phyloP scores from a whole-genome alignment of 2,329 filamentous ascomycete genomes.

The Metarhizium anisopliae region DNA sequence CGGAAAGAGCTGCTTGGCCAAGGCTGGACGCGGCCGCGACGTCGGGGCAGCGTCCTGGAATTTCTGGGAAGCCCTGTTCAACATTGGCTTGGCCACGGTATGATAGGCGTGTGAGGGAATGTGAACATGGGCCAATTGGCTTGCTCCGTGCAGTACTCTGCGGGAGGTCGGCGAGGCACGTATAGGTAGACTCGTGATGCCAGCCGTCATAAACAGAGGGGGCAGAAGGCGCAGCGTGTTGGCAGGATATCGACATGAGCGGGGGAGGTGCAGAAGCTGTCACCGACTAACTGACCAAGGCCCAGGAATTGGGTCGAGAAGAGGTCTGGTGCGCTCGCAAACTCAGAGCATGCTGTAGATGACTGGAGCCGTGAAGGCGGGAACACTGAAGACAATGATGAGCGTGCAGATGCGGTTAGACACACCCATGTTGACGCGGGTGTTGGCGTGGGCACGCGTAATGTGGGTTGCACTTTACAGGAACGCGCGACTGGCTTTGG shows the following conservation, averaged over 20 bases:
- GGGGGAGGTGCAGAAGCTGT: background rate
- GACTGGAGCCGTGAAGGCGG: background rate
- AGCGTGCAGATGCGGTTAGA: background rate
- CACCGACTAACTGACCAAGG: background rate
- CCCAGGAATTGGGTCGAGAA: background rate
- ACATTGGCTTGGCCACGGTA: conserved; percentile 6
- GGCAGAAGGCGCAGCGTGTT: background rate
- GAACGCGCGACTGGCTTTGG: no score
- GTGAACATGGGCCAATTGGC: conserved; percentile 17
- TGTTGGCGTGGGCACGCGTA: background rate
- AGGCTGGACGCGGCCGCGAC: conserved; percentile 23
- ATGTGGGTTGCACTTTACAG: background rate
- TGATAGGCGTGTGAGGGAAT: conserved; percentile 6
- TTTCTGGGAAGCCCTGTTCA: conserved; percentile 8
- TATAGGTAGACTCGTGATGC: conserved; percentile 19
- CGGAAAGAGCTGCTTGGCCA: conserved; percentile 46
- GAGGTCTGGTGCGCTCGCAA: no score
- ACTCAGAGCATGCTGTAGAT: background rate
- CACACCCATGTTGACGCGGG: background rate
- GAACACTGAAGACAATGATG: background rate
- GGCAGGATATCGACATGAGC: background rate
- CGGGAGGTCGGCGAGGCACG: conserved; percentile 28
- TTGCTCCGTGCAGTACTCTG: conserved; percentile 15
- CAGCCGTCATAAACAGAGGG: conserved; percentile 26
- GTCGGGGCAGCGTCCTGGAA: conserved; percentile 20